Evolutionary conservation across 371 early-diverging fungal species (phyloP).

Genomic region (Mycotypha africana): DNA sequence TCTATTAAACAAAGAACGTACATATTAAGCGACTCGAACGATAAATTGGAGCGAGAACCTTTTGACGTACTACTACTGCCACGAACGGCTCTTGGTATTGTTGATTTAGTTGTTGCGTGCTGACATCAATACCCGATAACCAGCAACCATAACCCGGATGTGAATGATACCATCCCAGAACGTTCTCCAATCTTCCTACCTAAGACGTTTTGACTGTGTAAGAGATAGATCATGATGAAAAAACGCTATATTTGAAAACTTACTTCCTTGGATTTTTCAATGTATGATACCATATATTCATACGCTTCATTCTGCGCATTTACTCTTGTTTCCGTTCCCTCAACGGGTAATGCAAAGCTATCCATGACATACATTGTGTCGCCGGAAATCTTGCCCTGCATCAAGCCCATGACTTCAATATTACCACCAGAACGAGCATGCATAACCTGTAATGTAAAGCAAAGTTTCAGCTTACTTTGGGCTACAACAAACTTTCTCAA

Average conservation of each 20-base stretch:
- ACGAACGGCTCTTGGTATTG: slow-evolving; percentile 93
- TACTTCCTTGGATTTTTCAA: slow-evolving; percentile 79
- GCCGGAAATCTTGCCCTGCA: slow-evolving; percentile 92
- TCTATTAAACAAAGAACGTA: slow-evolving; percentile 36
- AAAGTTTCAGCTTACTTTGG: background rate
- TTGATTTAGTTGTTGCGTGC: slow-evolving; percentile 94
- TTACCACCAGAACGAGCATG: slow-evolving; percentile 95
- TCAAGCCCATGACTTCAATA: slow-evolving; percentile 97
- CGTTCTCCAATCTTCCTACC: slow-evolving; percentile 93
- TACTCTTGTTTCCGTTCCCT: slow-evolving; percentile 99
- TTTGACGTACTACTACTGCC: slow-evolving; percentile 92
- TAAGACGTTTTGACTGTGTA: too few relatives aligned
- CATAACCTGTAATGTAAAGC: too few relatives aligned
- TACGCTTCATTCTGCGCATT: slow-evolving; percentile 92
- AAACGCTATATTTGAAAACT: too few relatives aligned
- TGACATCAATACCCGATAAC: slow-evolving; percentile 97
- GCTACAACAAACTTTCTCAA: background rate
- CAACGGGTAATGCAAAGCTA: slow-evolving; percentile 95
- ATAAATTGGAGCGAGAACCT: too few relatives aligned
- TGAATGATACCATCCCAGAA: slow-evolving; percentile 97
- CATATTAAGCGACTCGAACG: too few relatives aligned
- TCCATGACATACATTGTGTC: slow-evolving; percentile 94
- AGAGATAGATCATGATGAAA: too few relatives aligned
- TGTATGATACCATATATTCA: slow-evolving; percentile 96
- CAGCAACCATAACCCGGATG: slow-evolving; percentile 99